Evolutionary conservation across 2,329 filamentous ascomycete genomes (phyloP).

Genomic region (Lasiodiplodia citricola): DNA sequence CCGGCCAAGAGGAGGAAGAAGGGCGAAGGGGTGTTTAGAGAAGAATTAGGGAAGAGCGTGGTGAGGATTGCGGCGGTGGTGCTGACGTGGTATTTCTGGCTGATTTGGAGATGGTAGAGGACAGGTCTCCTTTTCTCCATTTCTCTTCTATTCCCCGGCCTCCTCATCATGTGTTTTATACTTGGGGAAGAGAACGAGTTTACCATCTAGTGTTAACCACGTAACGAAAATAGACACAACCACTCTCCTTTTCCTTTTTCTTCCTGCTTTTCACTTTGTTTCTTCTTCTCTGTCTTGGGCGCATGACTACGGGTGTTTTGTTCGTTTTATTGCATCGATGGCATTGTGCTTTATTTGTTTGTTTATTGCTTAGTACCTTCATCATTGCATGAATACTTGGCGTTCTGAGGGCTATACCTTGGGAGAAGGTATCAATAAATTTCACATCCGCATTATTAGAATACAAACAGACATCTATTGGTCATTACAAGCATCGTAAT

Average conservation of each 20-base stretch:
- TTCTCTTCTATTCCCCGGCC: background rate
- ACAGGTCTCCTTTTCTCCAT: background rate
- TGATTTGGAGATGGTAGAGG: conserved; percentile 56
- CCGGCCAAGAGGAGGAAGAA: conserved; percentile 40
- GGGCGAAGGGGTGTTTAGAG: conserved; percentile 54
- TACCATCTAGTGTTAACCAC: too few species aligned
- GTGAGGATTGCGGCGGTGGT: conserved; percentile 69
- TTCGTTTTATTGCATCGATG: too few species aligned
- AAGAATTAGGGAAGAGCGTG: conserved; percentile 67
- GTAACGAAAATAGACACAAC: background rate
- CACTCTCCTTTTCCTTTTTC: too few species aligned
- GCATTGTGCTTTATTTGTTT: background rate
- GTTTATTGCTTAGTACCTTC: too few species aligned
- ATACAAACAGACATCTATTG: background rate
- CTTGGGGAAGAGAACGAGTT: background rate
- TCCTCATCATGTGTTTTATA: background rate
- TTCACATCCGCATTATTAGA: background rate
- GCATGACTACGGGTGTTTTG: too few species aligned
- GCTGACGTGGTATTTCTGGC: conserved; percentile 67
- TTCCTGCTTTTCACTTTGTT: too few species aligned
- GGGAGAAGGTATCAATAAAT: too few species aligned
- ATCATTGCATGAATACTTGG: too few species aligned
- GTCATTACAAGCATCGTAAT: too few species aligned
- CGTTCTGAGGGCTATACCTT: too few species aligned
- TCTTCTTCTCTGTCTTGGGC: too few species aligned